These are phyloP conservation scores for Exophiala phaeomuriformis DNA, from an alignment of 2,329 filamentous ascomycete genomes.

Conservation along the genomic window DNA sequence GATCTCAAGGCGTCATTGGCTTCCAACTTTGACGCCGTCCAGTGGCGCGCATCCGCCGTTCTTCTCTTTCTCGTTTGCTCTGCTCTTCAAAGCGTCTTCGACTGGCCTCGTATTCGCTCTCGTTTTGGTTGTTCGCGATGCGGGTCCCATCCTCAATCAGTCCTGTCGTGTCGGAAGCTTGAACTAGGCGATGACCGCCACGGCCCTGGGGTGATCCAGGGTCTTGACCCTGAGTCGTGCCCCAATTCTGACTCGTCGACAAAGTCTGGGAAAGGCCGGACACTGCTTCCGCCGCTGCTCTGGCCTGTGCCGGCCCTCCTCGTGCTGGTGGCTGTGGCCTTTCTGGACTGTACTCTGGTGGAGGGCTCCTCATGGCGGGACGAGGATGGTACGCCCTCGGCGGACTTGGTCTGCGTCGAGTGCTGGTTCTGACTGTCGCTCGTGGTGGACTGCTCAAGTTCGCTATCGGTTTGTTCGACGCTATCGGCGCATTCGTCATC, in stretches of 20 bases:
- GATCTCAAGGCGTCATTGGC: slow-evolving; percentile 5
- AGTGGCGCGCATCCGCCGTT: slow-evolving; percentile 18
- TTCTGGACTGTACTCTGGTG: background rate
- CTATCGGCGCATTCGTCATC: slow-evolving; percentile 17
- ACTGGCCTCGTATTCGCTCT: slow-evolving; percentile 11
- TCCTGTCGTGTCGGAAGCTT: slow-evolving; percentile 9
- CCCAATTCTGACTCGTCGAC: slow-evolving; percentile 17
- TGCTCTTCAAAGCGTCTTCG: slow-evolving; percentile 23
- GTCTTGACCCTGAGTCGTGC: slow-evolving; percentile 5
- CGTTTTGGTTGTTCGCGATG: background rate
- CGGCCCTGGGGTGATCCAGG: slow-evolving; percentile 7
- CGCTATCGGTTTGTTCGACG: slow-evolving; percentile 7
- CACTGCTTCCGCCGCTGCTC: slow-evolving; percentile 17
- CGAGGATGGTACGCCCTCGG: slow-evolving; percentile 14
- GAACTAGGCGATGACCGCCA: slow-evolving; percentile 13
- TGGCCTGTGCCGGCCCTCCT: slow-evolving; percentile 12
- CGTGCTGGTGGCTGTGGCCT: slow-evolving; percentile 5
- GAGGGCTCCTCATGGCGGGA: slow-evolving; percentile 11
- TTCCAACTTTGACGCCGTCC: slow-evolving; percentile 21
- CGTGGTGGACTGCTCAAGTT: slow-evolving; percentile 1
- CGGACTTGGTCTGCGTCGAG: slow-evolving; percentile 13
- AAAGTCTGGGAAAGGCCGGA: slow-evolving; percentile 24
- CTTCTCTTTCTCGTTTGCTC: slow-evolving; percentile 24
- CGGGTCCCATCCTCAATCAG: slow-evolving; percentile 7
- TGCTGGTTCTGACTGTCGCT: slow-evolving; percentile 10